Base-by-base conservation (phyloP, 805 yeast genomes). In the Jamesozyma lodderae region DNA sequence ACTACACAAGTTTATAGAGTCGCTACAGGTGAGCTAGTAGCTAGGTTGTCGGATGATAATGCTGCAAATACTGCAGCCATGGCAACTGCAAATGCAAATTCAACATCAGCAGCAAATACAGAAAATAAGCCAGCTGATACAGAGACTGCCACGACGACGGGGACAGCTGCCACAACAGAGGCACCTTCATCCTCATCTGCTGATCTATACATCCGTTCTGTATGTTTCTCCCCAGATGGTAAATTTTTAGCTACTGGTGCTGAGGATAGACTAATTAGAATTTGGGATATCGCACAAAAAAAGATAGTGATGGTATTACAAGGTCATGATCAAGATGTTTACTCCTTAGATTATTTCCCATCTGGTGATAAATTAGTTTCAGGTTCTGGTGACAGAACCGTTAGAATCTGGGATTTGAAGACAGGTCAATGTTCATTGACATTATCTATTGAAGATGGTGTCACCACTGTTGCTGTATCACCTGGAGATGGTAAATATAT, bases 321-420 rank as follows among this genome's bases (percentile, higher is more conserved):
- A 46, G 98, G 98, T 38, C 97, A 90, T 60, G 96, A 90, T 62
- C 98, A 92, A 68, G 98, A 90, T 64, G 90, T 90, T 51, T 92
- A 90, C 64, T 88, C 96, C 10, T 71, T 90, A 51, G 96, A 86
- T 64, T 92, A 84, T 63, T 84, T 90, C 75, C 90, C 95, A 36
- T 88, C 85, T 54, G 97, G 98, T 35, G 76, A 87, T 49, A 83
- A 87, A 59, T 72, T 90, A 51, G 96, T 90, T 23, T 81, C 94
- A 17, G 98, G 98, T 27, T 80, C 94, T 14, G 98, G 98, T 41
- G 98, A 90, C 65, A 76, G 95, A 53, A 86, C 96, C 14, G 96
- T 90, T 30, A 75, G 96, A 60, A 82, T 92, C 55, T 90, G 98
- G 98, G 96, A 90, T 63, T 73, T 88, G 57, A 52, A 83, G 51